Percentiles rank a stretch among this genome's conserved stretches.
Conservation (phyloP, 352 stramenopile species). For the Phytophthora kernoviae region DNA sequence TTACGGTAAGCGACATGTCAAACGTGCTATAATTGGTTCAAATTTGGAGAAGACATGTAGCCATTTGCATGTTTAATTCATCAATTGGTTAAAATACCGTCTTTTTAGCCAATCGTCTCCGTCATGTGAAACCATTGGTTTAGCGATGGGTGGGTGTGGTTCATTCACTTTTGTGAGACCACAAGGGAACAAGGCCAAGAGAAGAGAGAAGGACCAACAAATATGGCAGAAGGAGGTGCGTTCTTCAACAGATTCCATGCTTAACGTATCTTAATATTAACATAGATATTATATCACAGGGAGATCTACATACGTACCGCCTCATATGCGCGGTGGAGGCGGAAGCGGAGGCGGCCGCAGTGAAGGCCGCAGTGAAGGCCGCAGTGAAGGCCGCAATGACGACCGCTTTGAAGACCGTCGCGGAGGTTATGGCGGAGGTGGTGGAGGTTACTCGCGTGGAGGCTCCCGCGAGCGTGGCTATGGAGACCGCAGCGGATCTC, state of each 20-base stretch:
- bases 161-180: conserved; percentile 40
- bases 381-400: conserved; percentile 34
- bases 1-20: too few species aligned
- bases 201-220: conserved; percentile 33
- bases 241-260: not conserved
- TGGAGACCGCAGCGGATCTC: conserved; percentile 39
- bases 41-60: too few species aligned
- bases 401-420: conserved; percentile 30
- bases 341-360: too few species aligned
- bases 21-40: too few species aligned
- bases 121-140: conserved; percentile 1
- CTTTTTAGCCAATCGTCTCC: conserved; percentile 21
- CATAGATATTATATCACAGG: conserved; percentile 30
- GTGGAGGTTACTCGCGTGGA: conserved; percentile 38
- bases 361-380: conserved; percentile 32
- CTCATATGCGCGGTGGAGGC: conserved; percentile 58
- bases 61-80: too few species aligned
- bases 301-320: conserved; percentile 80
- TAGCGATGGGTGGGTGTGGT: conserved; percentile 28
- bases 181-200: conserved; percentile 34
- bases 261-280: too few species aligned
- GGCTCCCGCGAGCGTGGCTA: conserved; percentile 42
- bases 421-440: conserved; percentile 23
- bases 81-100: too few species aligned
- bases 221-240: conserved; percentile 53